phyloP scores from a whole-genome alignment of 345 rosid species.

The Euphorbia pulcherrima region DNA sequence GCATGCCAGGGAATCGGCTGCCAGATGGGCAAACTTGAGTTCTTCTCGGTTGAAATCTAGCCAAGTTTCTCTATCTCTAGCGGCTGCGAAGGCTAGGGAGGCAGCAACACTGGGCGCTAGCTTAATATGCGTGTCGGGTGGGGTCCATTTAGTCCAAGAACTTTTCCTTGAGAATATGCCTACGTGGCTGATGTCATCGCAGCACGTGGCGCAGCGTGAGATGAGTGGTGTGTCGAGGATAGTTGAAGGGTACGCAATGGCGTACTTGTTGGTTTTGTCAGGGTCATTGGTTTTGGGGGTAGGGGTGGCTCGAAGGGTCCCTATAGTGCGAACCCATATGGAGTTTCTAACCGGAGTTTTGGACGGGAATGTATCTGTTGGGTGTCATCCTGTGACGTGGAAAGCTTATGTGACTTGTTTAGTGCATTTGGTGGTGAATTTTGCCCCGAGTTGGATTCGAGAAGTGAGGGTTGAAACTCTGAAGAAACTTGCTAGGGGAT shows the following conservation, averaged over 20 bases:
- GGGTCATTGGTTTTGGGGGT: slow-evolving; percentile 44
- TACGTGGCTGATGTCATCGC: slow-evolving; percentile 49
- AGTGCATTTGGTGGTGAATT: slow-evolving; percentile 40
- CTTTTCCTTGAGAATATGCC: slow-evolving; percentile 49
- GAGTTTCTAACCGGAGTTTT: slow-evolving; percentile 44
- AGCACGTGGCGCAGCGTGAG: slow-evolving; percentile 29
- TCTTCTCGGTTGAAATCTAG: slow-evolving; percentile 38
- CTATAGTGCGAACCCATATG: slow-evolving; percentile 39
- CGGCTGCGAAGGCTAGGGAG: slow-evolving; percentile 44
- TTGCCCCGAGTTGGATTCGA: slow-evolving; percentile 50
- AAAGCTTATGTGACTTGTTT: slow-evolving; percentile 55
- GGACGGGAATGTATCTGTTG: slow-evolving; percentile 46
- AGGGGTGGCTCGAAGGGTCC: slow-evolving; percentile 29
- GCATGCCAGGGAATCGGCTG: slow-evolving; percentile 40
- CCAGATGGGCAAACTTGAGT: slow-evolving; percentile 23
- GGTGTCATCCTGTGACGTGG: slow-evolving; percentile 55
- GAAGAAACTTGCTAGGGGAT: slow-evolving; percentile 42
- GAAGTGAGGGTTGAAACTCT: slow-evolving; percentile 46
- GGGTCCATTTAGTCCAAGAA: slow-evolving; percentile 40
- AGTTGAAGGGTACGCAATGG: slow-evolving; percentile 57
- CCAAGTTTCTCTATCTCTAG: slow-evolving; percentile 42
- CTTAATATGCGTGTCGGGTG: slow-evolving; percentile 50
- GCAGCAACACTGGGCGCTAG: slow-evolving; percentile 55
- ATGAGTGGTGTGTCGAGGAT: slow-evolving; percentile 29
- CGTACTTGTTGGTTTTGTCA: slow-evolving; percentile 38